Conservation (phyloP, 352 stramenopile genomes). For the Phytophthora brassicae region DNA sequence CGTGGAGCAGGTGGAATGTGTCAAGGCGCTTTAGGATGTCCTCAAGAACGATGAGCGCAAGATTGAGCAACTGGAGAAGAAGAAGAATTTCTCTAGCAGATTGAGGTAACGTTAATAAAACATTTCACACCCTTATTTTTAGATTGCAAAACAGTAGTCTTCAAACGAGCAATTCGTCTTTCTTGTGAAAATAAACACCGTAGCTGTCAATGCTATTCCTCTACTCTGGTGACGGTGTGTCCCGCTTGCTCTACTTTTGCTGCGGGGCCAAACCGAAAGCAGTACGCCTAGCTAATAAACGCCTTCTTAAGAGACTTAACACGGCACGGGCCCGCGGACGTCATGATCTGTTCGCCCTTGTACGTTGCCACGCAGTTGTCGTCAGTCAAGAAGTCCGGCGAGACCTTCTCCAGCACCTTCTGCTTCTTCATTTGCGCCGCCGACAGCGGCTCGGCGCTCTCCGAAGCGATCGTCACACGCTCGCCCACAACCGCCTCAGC, state of each 20-base stretch:
- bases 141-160: too few relatives aligned
- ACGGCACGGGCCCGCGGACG: constrained; percentile 59
- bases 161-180: too few relatives aligned
- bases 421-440: constrained; percentile 88
- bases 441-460: constrained; percentile 71
- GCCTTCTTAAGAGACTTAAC: constrained; percentile 64
- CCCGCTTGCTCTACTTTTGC: not conserved
- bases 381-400: constrained; percentile 69
- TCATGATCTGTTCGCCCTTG: constrained; percentile 77
- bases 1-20: constrained; percentile 56
- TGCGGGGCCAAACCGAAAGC: not conserved
- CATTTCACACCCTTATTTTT: too few relatives aligned
- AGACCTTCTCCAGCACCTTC: constrained; percentile 84
- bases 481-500: constrained; percentile 92
- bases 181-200: too few relatives aligned
- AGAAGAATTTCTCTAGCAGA: constrained; percentile 58
- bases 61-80: constrained; percentile 63
- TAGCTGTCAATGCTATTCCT: constrained; percentile 13
- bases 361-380: constrained; percentile 72
- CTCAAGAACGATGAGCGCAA: constrained; percentile 53
- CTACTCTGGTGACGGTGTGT: constrained; percentile 23
- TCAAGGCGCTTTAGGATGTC: constrained; percentile 60
- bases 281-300: constrained; percentile 65
- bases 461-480: constrained; percentile 85
- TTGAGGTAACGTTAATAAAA: too few relatives aligned